A percentile compares a stretch with the other conserved stretches of the same genome.
These are phyloP conservation scores for Acorus calamus DNA, from an alignment of 106 monocot genomes.

Conservation along the genomic window DNA sequence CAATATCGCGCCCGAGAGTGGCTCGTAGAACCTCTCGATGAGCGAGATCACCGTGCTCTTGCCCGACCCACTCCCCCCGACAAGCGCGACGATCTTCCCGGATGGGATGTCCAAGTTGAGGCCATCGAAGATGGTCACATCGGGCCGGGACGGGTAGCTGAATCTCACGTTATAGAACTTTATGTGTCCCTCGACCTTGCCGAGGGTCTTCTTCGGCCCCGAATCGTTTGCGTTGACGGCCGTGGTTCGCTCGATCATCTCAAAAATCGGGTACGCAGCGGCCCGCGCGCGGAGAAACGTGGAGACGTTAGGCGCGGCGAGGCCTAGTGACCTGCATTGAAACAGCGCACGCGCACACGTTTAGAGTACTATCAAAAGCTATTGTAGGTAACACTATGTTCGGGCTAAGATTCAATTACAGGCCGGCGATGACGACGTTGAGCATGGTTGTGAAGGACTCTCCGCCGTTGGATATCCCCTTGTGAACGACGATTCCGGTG, in stretches of 20 bases:
- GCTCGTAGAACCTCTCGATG: conserved; percentile 96
- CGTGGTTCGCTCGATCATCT: conserved; percentile 82
- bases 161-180: conserved; percentile 55
- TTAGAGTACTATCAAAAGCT: too few relatives aligned
- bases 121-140: conserved; percentile 49
- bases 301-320: conserved; percentile 75
- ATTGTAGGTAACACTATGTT: too few relatives aligned
- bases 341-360: too few relatives aligned
- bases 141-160: conserved; percentile 87
- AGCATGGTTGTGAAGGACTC: conserved; percentile 99
- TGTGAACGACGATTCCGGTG: conserved; percentile 82
- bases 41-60: conserved; percentile 95
- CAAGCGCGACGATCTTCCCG: conserved; percentile 81
- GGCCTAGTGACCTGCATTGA: conserved; percentile 64
- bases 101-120: conserved; percentile 68
- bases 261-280: conserved; percentile 79
- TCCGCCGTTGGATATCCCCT: conserved; percentile 76
- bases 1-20: conserved; percentile 37
- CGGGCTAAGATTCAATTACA: conserved; percentile 26
- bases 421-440: conserved; percentile 90
- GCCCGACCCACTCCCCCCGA: conserved; percentile 93
- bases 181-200: conserved; percentile 64
- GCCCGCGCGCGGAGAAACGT: conserved; percentile 76
- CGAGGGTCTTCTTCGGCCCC: conserved; percentile 27
- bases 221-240: conserved; percentile 25